Conservation (phyloP, 2,329 filamentous ascomycete species). For the Xylariaceae sp. region DNA sequence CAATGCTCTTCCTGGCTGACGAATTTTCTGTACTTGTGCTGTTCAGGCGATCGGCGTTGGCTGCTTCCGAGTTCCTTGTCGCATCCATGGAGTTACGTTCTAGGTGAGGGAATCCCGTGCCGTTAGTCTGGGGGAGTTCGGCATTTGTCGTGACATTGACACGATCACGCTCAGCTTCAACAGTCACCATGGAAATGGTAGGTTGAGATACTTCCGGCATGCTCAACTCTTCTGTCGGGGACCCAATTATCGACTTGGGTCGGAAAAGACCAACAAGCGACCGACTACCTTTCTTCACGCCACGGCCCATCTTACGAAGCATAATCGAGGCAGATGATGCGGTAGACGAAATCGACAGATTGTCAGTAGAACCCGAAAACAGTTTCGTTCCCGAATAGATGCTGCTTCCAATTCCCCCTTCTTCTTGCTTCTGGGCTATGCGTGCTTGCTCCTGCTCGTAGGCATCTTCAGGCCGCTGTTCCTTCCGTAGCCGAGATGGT, state of each 20-base stretch:
- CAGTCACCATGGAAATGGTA: constrained; percentile 92
- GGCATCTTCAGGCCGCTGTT: constrained; percentile 58
- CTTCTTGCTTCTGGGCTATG: constrained; percentile 90
- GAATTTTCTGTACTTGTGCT: constrained; percentile 60
- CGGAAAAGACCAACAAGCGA: constrained; percentile 92
- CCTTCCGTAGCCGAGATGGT: constrained; percentile 60
- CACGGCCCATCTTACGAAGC: constrained; percentile 97
- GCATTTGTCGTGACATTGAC: constrained; percentile 73
- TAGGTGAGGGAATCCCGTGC: constrained; percentile 77
- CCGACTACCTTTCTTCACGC: constrained; percentile 90
- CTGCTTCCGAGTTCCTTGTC: constrained; percentile 40
- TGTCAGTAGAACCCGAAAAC: constrained; percentile 90
- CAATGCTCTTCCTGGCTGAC: constrained; percentile 75
- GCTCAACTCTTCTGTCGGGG: constrained; percentile 65
- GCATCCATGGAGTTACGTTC: constrained; percentile 79
- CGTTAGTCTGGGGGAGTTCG: constrained; percentile 63
- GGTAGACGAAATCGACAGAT: constrained; percentile 85
- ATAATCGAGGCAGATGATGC: constrained; percentile 87
- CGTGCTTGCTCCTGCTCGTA: constrained; percentile 85
- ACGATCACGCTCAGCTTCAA: constrained; percentile 84
- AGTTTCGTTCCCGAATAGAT: constrained; percentile 87
- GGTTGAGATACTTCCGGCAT: constrained; percentile 67
- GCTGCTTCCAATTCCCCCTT: constrained; percentile 81
- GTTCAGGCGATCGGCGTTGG: constrained; percentile 47
- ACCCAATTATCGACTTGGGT: constrained; percentile 85